These are phyloP conservation scores for Cystoderma amianthinum DNA, from an alignment of 768 basidiomycete genomes.

Conservation along the genomic window DNA sequence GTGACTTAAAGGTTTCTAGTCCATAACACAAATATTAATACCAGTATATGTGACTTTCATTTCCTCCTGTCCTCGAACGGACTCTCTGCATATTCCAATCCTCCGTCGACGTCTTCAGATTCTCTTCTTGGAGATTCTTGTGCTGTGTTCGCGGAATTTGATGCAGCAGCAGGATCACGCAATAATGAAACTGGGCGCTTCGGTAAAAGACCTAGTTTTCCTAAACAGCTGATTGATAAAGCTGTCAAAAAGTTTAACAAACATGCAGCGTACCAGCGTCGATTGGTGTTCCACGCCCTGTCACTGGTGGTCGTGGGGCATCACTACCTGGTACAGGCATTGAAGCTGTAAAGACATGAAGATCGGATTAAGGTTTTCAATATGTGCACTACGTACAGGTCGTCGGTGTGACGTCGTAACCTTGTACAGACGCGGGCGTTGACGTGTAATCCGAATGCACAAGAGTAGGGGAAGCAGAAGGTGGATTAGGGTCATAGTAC, in stretches of 20 bases:
- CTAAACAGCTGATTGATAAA: constrained; percentile 24
- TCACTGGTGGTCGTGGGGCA: constrained; percentile 4
- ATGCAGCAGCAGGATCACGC: constrained; percentile 13
- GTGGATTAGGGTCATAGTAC: too few species aligned
- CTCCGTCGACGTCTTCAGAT: constrained; percentile 35
- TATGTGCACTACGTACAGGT: constrained; percentile 4
- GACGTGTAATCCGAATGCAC: too few species aligned
- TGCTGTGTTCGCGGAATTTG: too few species aligned
- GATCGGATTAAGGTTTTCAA: too few species aligned
- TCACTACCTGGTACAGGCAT: not conserved
- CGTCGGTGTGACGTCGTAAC: constrained; percentile 11
- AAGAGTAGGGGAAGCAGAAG: too few species aligned
- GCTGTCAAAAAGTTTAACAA: constrained; percentile 1
- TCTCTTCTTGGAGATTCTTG: too few species aligned
- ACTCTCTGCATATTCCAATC: constrained; percentile 69
- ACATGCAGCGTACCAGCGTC: constrained; percentile 19
- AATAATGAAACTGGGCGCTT: constrained; percentile 61
- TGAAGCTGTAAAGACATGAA: too few species aligned
- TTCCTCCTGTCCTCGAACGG: constrained; percentile 55
- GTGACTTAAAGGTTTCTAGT: not conserved
- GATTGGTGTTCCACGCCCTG: constrained; percentile 14
- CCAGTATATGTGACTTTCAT: constrained; percentile 5
- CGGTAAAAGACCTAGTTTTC: constrained; percentile 65
- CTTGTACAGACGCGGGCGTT: constrained; percentile 7
- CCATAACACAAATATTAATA: not conserved